phyloP scores from a whole-genome alignment of 2,329 filamentous ascomycete genomes.

The Arthrobotrys pseudoclavata region DNA sequence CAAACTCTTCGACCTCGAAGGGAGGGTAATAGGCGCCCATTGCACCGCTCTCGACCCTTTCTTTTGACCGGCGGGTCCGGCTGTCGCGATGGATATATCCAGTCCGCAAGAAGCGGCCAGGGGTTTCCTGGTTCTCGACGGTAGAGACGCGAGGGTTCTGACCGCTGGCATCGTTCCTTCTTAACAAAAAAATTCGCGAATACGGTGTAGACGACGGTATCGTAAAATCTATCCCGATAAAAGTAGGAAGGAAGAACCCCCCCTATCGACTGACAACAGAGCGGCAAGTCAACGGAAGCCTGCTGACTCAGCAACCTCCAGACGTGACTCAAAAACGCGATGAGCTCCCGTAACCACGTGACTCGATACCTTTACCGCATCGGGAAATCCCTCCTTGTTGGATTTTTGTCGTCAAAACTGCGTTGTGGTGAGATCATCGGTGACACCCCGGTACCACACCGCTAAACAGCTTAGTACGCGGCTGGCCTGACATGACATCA shows the following conservation, averaged over 20 bases:
- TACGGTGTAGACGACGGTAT: not conserved
- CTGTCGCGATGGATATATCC: slow-evolving; percentile 21
- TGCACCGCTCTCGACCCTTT: slow-evolving; percentile 32
- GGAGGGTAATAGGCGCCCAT: slow-evolving; percentile 40
- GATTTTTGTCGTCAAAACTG: slow-evolving; percentile 17
- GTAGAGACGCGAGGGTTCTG: slow-evolving; percentile 41
- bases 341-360: slow-evolving; percentile 19
- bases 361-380: slow-evolving; percentile 3
- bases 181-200: not conserved
- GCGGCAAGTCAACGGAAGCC: not conserved
- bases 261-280: not conserved
- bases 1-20: slow-evolving; percentile 27
- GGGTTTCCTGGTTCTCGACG: slow-evolving; percentile 19
- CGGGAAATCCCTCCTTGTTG: slow-evolving; percentile 10
- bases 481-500: slow-evolving; percentile 43
- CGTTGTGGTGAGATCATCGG: slow-evolving; percentile 51
- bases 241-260: not conserved
- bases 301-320: slow-evolving; percentile 6
- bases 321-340: slow-evolving; percentile 8
- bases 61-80: slow-evolving; percentile 10
- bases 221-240: too few relatives aligned
- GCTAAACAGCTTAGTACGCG: not conserved
- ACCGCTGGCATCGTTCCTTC: slow-evolving; percentile 35
- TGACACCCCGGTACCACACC: not conserved
- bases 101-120: slow-evolving; percentile 36